Conservation (phyloP, 1,139 yeast genomes). For the Candida tetrigidarum region DNA sequence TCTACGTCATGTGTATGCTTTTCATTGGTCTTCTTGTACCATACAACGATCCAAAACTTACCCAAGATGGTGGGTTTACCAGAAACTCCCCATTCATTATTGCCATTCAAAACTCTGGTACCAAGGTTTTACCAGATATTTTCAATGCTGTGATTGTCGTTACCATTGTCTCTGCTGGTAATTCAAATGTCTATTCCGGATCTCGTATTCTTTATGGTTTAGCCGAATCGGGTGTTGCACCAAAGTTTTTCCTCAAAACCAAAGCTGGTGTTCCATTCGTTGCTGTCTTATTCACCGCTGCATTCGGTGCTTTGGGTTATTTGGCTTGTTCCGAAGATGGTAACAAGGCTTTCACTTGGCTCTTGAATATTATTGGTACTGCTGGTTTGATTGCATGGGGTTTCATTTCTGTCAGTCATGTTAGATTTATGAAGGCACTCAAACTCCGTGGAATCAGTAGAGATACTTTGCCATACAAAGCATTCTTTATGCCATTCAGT, state of each 20-base stretch:
- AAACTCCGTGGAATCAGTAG: constrained; percentile 62
- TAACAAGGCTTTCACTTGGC: constrained; percentile 76
- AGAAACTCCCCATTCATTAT: constrained; percentile 56
- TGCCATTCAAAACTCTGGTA: constrained; percentile 70
- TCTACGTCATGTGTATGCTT: constrained; percentile 79
- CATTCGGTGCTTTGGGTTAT: constrained; percentile 69
- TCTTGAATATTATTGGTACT: constrained; percentile 78
- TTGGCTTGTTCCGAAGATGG: constrained; percentile 69
- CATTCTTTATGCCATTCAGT: constrained; percentile 64
- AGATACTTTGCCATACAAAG: constrained; percentile 71
- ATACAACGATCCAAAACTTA: constrained; percentile 59
- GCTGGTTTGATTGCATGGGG: constrained; percentile 81
- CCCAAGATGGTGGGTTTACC: constrained; percentile 31
- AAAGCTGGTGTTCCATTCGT: constrained; percentile 69
- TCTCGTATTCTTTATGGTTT: constrained; percentile 73
- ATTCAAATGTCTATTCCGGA: constrained; percentile 79
- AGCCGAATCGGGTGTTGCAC: constrained; percentile 65
- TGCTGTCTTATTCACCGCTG: constrained; percentile 60
- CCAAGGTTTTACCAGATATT: constrained; percentile 67
- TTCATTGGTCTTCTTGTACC: constrained; percentile 88
- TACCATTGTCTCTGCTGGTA: constrained; percentile 79
- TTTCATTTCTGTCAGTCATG: constrained; percentile 65
- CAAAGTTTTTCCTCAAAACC: constrained; percentile 53
- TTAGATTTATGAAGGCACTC: constrained; percentile 68
- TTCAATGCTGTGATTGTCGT: constrained; percentile 75